These are phyloP conservation scores for Nemophila menziesii DNA, from an alignment of 257 asterid genomes.

Conservation along the genomic window DNA sequence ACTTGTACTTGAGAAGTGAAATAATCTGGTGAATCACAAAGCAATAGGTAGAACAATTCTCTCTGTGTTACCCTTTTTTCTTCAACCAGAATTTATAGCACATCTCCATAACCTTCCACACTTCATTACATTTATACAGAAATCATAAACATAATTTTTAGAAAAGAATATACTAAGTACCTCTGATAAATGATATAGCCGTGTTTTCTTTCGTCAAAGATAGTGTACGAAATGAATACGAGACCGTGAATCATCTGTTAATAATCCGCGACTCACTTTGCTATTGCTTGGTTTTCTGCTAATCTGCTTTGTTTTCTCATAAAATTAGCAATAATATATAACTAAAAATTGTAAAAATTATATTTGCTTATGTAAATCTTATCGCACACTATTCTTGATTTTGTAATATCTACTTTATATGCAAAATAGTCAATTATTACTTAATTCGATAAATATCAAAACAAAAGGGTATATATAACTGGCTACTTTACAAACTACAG, in stretches of 20 bases:
- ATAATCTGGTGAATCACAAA: slow-evolving; percentile 63
- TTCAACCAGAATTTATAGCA: slow-evolving; percentile 56
- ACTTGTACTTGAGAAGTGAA: slow-evolving; percentile 68
- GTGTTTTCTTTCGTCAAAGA: slow-evolving; percentile 64
- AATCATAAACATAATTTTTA: background rate
- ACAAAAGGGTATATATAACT: no score
- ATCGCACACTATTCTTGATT: no score
- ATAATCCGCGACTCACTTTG: slow-evolving; percentile 58
- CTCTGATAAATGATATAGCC: slow-evolving; percentile 60
- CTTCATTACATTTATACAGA: slow-evolving; percentile 20
- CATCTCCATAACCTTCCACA: slow-evolving; percentile 95
- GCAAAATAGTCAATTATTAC: no score
- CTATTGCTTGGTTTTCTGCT: slow-evolving; percentile 61
- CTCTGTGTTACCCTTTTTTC: slow-evolving; percentile 87
- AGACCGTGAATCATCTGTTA: slow-evolving; percentile 48
- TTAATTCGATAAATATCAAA: no score
- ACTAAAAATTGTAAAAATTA: no score
- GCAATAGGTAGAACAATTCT: slow-evolving; percentile 78
- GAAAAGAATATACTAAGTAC: slow-evolving; percentile 23
- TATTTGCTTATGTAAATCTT: no score
- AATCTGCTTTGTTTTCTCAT: slow-evolving; percentile 29
- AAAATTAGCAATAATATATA: background rate
- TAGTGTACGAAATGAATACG: slow-evolving; percentile 52
- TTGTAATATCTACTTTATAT: no score
- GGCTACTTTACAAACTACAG: no score